Conservation (phyloP, 2,329 filamentous ascomycete genomes). For the Aureobasidium sp. region DNA sequence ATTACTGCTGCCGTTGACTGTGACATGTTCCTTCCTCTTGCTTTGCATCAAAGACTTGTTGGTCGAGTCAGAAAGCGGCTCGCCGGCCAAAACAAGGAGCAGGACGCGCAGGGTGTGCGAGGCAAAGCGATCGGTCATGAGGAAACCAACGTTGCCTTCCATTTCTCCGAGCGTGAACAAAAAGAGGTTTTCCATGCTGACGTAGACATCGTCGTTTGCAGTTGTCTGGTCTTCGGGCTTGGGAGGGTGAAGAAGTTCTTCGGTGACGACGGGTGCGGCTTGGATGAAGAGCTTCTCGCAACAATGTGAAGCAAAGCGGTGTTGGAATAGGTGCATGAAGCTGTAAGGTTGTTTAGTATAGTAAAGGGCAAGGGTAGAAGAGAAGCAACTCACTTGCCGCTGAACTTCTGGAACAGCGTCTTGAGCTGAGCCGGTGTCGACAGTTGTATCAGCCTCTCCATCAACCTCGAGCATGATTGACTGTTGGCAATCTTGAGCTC, state of each 20-base stretch:
- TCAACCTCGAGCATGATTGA: constrained; percentile 85
- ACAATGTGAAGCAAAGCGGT: constrained; percentile 95
- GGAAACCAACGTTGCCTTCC: constrained; percentile 72
- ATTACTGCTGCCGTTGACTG: constrained; percentile 47
- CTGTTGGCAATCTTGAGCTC: constrained; percentile 94
- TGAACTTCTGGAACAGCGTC: constrained; percentile 76
- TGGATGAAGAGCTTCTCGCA: constrained; percentile 88
- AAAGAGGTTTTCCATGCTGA: constrained; percentile 78
- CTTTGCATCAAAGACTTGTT: constrained; percentile 75
- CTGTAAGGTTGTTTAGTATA: constrained; percentile 26
- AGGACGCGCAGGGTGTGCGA: constrained; percentile 86
- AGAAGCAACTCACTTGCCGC: constrained; percentile 55
- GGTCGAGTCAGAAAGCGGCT: constrained; percentile 63
- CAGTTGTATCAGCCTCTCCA: constrained; percentile 83
- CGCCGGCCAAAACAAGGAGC: constrained; percentile 75
- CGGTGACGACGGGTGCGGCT: constrained; percentile 69
- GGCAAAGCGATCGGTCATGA: constrained; percentile 82
- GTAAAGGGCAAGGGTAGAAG: not conserved
- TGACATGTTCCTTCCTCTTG: constrained; percentile 82
- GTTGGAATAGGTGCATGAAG: constrained; percentile 83
- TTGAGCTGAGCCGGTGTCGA: constrained; percentile 77
- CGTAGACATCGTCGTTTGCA: constrained; percentile 44
- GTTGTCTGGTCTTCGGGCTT: constrained; percentile 33
- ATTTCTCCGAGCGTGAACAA: constrained; percentile 78
- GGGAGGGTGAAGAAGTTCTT: constrained; percentile 55